phyloP scores from a whole-genome alignment of 345 rosid species.

The Citrus reticulata region DNA sequence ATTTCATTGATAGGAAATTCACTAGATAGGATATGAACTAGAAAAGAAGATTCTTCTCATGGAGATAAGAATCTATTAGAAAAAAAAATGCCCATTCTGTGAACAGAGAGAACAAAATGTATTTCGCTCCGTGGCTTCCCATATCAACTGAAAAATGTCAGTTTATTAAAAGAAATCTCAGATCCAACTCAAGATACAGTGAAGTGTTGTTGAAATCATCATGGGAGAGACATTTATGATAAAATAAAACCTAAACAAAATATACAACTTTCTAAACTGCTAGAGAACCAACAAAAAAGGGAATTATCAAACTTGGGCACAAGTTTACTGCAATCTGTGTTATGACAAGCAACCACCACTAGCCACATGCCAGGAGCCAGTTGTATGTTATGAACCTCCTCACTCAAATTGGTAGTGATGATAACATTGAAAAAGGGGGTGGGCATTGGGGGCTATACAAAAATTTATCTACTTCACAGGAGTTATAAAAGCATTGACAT shows the following conservation, averaged over 20 bases:
- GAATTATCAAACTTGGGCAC: not conserved
- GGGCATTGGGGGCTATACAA: not conserved
- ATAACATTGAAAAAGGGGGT: not conserved
- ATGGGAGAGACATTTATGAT: not conserved
- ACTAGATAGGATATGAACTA: not conserved
- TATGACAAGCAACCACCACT: not conserved
- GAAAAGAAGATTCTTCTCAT: not conserved
- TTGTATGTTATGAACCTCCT: not conserved
- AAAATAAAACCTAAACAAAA: not conserved
- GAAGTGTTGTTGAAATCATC: not conserved
- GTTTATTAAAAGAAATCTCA: not conserved
- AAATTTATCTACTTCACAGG: not conserved
- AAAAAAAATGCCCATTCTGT: not conserved
- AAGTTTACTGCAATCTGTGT: not conserved
- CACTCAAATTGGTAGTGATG: not conserved
- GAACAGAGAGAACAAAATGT: not conserved
- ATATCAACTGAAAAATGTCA: not conserved
- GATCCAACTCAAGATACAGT: not conserved
- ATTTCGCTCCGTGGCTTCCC: not conserved
- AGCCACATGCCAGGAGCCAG: not conserved
- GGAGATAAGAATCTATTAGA: not conserved
- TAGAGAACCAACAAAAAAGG: not conserved
- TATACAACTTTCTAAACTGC: not conserved
- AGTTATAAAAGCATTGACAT: slow-evolving; percentile 1
- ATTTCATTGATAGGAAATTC: not conserved